Evolutionary conservation across 2,329 filamentous ascomycete genomes (phyloP), one percentile per base, ranked within the genome.

Genomic region (Sphaerulina populicola): DNA sequence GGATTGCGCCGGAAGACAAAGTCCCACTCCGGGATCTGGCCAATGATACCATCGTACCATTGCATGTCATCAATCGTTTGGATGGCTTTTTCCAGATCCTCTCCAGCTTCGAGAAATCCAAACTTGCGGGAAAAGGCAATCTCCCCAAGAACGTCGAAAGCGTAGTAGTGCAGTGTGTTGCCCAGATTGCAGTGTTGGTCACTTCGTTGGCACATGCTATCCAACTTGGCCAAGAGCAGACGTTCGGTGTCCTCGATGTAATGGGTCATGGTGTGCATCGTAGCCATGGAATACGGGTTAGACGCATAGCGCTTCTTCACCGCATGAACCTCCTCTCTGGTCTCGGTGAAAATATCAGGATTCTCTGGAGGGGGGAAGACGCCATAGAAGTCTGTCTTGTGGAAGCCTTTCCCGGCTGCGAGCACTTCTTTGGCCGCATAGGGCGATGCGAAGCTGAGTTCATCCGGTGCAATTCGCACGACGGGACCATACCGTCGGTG

Each of bases 261-360:
- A 10, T 72, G 72, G 47, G 69, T 69, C 31, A 76, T 71, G 63
- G 76, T 72, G 54, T 74, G 71, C 75, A 77, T 77, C 6, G 73
- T 72, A 0, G 72, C 71, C 75, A 78, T 77, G 62, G 71, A 73
- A 62, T 78, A 78, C 0, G 75, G 73, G 33, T 60, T 74, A 3
- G 51, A 52, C 7, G 62, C 62, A 54, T 59, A 59, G 9, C 62
- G 72, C 66, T 79, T 79, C 70, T 78, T 78, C 53, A 71, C 69
- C 0, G 75, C 75, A 61, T 80, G 77, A n/a, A 76, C 72, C 6
- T 72, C 68, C 64, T 79, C 76, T 47, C 75, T 68, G 12, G 69
- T 73, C 62, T 79, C 77, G 37, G 77, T 79, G 65, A 79, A 79
- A 61, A 79, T 78, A 53, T 79, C 77, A 5, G 77, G 76, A 65